Conservation (phyloP, 495 filamentous ascomycete species). For the Hyaloscypha variabilis region DNA sequence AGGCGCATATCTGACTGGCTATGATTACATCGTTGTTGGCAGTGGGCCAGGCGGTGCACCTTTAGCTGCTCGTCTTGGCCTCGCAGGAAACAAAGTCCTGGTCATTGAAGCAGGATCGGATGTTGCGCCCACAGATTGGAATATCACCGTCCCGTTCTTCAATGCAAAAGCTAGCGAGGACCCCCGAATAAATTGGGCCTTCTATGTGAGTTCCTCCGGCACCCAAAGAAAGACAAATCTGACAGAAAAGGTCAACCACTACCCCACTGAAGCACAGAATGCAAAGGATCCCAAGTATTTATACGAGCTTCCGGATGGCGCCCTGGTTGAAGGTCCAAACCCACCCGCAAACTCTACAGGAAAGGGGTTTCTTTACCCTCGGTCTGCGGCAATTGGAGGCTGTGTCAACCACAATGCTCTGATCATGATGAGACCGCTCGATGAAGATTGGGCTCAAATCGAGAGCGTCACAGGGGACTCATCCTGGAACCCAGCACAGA, state of each 20-base stretch:
- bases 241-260: slow-evolving; percentile 42
- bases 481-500: slow-evolving; percentile 44
- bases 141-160: background rate
- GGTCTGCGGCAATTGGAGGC: slow-evolving; percentile 49
- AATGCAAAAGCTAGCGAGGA: slow-evolving; percentile 47
- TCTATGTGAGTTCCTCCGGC: background rate
- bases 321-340: slow-evolving; percentile 40
- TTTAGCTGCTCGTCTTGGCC: slow-evolving; percentile 61
- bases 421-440: slow-evolving; percentile 43
- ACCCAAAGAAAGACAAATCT: background rate
- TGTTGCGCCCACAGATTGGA: background rate
- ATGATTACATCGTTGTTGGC: slow-evolving; percentile 71
- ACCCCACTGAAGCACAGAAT: slow-evolving; percentile 41
- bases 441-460: slow-evolving; percentile 50
- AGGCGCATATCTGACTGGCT: slow-evolving; percentile 25
- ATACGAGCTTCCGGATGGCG: slow-evolving; percentile 43
- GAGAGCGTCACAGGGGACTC: slow-evolving; percentile 43
- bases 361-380: slow-evolving; percentile 50
- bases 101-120: slow-evolving; percentile 61
- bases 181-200: background rate
- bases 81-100: slow-evolving; percentile 60
- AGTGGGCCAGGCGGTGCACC: slow-evolving; percentile 67
- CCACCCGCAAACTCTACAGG: slow-evolving; percentile 43
- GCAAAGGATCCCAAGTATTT: slow-evolving; percentile 48
- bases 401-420: slow-evolving; percentile 52